These are phyloP conservation scores for Ceratobasidium sp. DNA, from an alignment of 1,284 basidiomycete species.

Conservation along the genomic window DNA sequence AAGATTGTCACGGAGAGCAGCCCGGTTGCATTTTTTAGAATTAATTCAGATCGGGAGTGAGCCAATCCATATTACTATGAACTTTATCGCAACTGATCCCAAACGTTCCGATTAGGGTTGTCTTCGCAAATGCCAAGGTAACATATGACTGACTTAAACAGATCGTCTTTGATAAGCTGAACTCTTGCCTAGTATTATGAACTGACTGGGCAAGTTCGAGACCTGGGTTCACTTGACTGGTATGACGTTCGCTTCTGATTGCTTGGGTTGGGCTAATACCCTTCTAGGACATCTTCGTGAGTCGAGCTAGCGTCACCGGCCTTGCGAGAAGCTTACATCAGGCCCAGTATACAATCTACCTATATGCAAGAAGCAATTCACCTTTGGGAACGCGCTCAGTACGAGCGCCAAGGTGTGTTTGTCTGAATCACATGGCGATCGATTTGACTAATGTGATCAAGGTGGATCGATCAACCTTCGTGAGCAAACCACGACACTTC, in stretches of 20 bases:
- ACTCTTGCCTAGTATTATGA: slow-evolving; percentile 49
- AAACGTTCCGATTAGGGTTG: slow-evolving; percentile 45
- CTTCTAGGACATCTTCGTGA: slow-evolving; percentile 32
- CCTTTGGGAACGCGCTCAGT: slow-evolving; percentile 47
- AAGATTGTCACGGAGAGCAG: slow-evolving; percentile 55
- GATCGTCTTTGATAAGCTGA: slow-evolving; percentile 5
- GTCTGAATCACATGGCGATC: slow-evolving; percentile 2
- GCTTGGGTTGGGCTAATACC: not conserved
- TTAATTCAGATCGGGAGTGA: slow-evolving; percentile 48
- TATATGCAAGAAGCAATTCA: slow-evolving; percentile 43
- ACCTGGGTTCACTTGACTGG: slow-evolving; percentile 47
- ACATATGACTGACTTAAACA: too few species aligned
- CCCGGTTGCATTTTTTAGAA: slow-evolving; percentile 47
- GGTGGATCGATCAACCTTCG: slow-evolving; percentile 51
- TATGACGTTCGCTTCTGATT: slow-evolving; percentile 4
- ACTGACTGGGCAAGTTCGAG: slow-evolving; percentile 49
- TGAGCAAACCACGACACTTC: slow-evolving; percentile 28
- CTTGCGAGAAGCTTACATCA: not conserved
- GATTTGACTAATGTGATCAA: slow-evolving; percentile 1
- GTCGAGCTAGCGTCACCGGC: not conserved
- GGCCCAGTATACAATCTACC: slow-evolving; percentile 48
- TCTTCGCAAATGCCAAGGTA: slow-evolving; percentile 42
- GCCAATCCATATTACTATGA: slow-evolving; percentile 7
- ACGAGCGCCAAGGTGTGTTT: slow-evolving; percentile 44
- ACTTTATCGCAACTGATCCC: slow-evolving; percentile 25